Conservation (phyloP, 179 eudicot genomes). For the Gypsophila paniculata region DNA sequence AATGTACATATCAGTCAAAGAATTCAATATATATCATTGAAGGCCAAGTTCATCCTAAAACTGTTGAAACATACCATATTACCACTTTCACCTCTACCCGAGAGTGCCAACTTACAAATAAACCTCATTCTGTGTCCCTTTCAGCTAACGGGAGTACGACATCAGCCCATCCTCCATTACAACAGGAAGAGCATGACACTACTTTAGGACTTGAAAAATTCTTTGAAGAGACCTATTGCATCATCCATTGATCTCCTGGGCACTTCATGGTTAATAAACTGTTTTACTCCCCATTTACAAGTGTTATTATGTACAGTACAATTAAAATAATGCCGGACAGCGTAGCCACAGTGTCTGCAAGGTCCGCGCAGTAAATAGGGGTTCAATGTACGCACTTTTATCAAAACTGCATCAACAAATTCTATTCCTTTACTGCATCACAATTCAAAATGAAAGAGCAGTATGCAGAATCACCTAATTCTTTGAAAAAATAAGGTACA, state of each 20-base stretch:
- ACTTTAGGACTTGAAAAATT: constrained; percentile 7
- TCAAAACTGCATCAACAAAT: not conserved
- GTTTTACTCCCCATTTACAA: constrained; percentile 25
- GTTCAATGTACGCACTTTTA: too few species aligned
- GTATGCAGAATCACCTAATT: too few species aligned
- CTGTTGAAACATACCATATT: not conserved
- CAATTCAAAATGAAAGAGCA: too few species aligned
- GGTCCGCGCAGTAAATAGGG: too few species aligned
- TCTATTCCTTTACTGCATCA: too few species aligned
- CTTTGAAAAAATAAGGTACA: too few species aligned
- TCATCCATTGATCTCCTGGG: not conserved
- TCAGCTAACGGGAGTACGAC: not conserved
- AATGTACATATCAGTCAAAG: not conserved
- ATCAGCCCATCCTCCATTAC: too few species aligned
- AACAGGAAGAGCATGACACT: too few species aligned
- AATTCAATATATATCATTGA: too few species aligned
- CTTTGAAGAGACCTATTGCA: constrained; percentile 10
- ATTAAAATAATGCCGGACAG: constrained; percentile 19
- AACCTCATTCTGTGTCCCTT: not conserved
- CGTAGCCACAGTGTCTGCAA: too few species aligned
- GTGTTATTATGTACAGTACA: too few species aligned
- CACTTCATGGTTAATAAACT: constrained; percentile 37
- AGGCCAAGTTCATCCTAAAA: too few species aligned
- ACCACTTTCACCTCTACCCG: not conserved
- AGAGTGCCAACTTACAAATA: not conserved